Base-by-base conservation (phyloP, 257 asterid genomes). In the Salvia hispanica region DNA sequence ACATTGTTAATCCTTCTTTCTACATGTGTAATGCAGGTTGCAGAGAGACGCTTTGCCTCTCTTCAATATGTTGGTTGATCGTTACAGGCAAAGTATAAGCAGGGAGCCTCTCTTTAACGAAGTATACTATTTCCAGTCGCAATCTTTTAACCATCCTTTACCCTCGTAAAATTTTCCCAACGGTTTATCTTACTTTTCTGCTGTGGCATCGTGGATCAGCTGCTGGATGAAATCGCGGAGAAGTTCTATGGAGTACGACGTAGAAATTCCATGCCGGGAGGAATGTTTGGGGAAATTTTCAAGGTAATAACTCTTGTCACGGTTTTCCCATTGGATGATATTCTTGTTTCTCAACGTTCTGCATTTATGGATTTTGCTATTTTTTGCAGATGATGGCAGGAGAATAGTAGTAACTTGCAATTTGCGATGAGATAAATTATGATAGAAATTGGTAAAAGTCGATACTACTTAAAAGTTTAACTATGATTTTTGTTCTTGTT, bases 31-130 rank as follows among this genome's bases (percentile, higher is more conserved):
- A 58, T 78, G 77, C 91, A 93, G 99, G 76, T 70, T 90, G 89
- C 89, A 84, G 84, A 86, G 99, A 82, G 97, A 93, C 75, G 95
- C 99, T 50, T 80, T 90, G 79, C 97, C 97, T 45, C 87, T 93
- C 66, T 93, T 93, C 71, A 85, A 87, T 50, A 88, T 84, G 94
- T 69, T 93, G 84, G 85, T 84, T 72, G 96, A 90, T 55, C 88
- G 81, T 51, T 90, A 85, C 83, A 81, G 79, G 76, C 72, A 84
- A 10, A 76, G 87, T 59, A 76, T 86, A 70, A 91, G 82, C 71
- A 83, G 95, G 67, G 99, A 93, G 14, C 91, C 85, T 69, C 61
- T 82, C 56, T 85, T 90, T 51, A 68, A 74, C 36, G 97, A 90
- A 82, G 99, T 93, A 77, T 31, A 82, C 57, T 56, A n/a, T 57